Conservation (phyloP, 768 basidiomycete species). For the Pseudohyphozyma bogoriensis region DNA sequence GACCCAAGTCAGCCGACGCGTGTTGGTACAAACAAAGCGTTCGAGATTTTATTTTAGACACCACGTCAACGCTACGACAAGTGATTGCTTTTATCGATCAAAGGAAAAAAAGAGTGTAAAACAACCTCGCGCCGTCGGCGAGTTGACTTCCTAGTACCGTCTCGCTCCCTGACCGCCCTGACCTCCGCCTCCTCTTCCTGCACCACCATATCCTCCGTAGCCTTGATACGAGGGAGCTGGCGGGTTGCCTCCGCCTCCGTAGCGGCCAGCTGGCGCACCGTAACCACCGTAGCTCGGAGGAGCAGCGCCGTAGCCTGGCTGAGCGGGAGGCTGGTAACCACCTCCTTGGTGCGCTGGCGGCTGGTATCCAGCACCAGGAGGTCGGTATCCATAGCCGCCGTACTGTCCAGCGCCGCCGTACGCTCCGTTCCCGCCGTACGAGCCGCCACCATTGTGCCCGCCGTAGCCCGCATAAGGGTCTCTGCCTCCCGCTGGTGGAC, state of each 20-base stretch:
- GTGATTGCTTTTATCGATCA: too few relatives aligned
- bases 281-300: background rate
- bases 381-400: background rate
- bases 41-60: too few relatives aligned
- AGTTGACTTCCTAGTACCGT: too few relatives aligned
- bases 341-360: background rate
- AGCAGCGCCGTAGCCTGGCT: background rate
- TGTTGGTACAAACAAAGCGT: too few relatives aligned
- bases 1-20: too few relatives aligned
- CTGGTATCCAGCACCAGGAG: background rate
- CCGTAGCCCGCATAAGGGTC: conserved; percentile 24
- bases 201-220: conserved; percentile 17
- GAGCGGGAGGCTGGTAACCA: background rate
- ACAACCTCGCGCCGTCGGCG: too few relatives aligned
- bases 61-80: too few relatives aligned
- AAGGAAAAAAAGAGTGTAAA: too few relatives aligned
- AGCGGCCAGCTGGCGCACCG: background rate
- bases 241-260: background rate
- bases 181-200: too few relatives aligned
- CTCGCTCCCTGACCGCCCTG: too few relatives aligned
- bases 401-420: conserved; percentile 1
- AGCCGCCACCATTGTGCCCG: background rate
- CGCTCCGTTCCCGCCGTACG: conserved; percentile 7
- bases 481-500: background rate
- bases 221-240: conserved; percentile 7